phyloP scores from a whole-genome alignment of 805 yeast species.

The Yarrowia alimentaria region DNA sequence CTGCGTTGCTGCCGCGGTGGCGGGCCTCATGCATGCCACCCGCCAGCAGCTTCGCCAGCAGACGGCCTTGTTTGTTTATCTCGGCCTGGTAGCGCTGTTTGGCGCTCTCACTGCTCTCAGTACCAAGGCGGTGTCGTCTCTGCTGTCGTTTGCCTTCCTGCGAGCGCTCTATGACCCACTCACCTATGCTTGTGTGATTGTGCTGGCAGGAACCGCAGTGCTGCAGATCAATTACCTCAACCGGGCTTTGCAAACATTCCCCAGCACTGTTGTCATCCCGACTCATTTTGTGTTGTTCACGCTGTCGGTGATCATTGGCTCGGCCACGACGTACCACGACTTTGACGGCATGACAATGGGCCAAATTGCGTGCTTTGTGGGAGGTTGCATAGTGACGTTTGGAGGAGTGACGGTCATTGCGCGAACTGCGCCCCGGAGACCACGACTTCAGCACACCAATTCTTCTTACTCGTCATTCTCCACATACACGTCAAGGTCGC shows the following conservation, averaged over 20 bases:
- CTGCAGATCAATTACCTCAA: slow-evolving; percentile 45
- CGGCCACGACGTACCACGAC: slow-evolving; percentile 45
- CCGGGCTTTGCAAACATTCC: slow-evolving; percentile 43
- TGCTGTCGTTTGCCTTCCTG: slow-evolving; percentile 34
- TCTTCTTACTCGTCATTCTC: slow-evolving; percentile 1
- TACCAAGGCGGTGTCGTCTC: slow-evolving; percentile 45
- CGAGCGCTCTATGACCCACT: slow-evolving; percentile 36
- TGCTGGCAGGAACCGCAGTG: slow-evolving; percentile 42
- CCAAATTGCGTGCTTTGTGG: slow-evolving; percentile 4
- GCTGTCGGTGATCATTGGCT: slow-evolving; percentile 45
- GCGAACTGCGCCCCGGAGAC: slow-evolving; percentile 1
- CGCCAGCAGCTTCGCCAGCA: slow-evolving; percentile 10
- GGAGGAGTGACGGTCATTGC: slow-evolving; percentile 16
- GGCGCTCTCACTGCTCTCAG: slow-evolving; percentile 51
- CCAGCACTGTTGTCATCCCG: slow-evolving; percentile 50
- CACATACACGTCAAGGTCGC: neutral
- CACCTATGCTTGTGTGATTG: slow-evolving; percentile 35
- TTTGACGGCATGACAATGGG: slow-evolving; percentile 35
- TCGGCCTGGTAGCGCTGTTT: slow-evolving; percentile 45
- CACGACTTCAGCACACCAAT: slow-evolving; percentile 12
- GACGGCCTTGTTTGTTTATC: slow-evolving; percentile 6
- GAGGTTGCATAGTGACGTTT: slow-evolving; percentile 13
- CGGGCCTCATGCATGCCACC: neutral
- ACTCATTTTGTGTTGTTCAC: slow-evolving; percentile 52
- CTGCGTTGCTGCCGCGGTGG: neutral